Base-by-base conservation (phyloP, 345 rosid species). In the Eucalyptus coolabah region DNA sequence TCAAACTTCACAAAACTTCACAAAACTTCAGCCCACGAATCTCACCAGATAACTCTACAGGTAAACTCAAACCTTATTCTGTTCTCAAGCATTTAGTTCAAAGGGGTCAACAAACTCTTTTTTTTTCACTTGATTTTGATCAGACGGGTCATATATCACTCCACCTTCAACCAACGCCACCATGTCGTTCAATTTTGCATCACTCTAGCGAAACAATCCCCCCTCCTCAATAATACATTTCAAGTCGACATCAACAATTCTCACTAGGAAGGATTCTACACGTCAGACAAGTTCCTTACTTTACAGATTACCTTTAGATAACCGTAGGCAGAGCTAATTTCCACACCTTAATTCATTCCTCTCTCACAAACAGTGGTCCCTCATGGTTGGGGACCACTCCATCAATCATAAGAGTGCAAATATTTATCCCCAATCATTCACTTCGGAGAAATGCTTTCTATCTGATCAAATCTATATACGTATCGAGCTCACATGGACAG, bases 41-140 rank as follows among this genome's bases (percentile, higher is more conserved):
- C 81, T 34, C 44, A 69, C 44, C 0, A 69, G 44, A 9, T 32
- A 69, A 69, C 42, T 34, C 44, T 34, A 34, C 0, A 0, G 3
- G 81, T 34, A 32, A 34, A 69, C 24, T 34, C 81, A 69, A 69
- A 67, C 80, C 44, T 69, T 4, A 37, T 37, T 0, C 28, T 21
- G 45, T 3, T 77, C 15, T 9, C 83, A 77, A 77, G 83, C 83
- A 77, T 37, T 77, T 37, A 47, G 0, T 40, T 21, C 83, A 37
- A 3, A 37, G 28, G 28, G 45, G 45, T n/a, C n/a, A n/a, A n/a
- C n/a, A n/a, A n/a, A n/a, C n/a, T n/a, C n/a, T n/a, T n/a, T n/a
- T n/a, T n/a, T n/a, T 72, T 77, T 77, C 47, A 77, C 83, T 77
- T 77, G 83, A 72, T 72, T 72, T 34, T 72, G 82, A 23, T n/a